phyloP scores from a whole-genome alignment of 179 eudicot genomes.

The Spergularia azorica region DNA sequence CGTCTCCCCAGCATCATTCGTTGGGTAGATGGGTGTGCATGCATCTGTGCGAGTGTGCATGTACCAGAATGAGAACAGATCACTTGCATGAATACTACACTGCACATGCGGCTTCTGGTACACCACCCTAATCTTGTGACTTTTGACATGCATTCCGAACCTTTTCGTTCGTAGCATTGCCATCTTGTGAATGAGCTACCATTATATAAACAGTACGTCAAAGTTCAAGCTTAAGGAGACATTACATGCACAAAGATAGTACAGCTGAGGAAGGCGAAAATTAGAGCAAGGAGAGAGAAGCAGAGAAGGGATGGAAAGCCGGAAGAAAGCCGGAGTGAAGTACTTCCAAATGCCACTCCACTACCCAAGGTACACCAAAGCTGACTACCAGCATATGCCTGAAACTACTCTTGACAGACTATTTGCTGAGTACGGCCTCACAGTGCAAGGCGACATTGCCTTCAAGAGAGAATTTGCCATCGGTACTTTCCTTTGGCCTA shows the following conservation, averaged over 20 bases:
- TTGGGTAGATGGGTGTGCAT: not conserved
- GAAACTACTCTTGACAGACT: conserved; percentile 58
- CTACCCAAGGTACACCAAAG: conserved; percentile 68
- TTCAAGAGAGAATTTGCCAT: conserved; percentile 76
- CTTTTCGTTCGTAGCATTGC: conserved; percentile 1
- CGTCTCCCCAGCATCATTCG: not conserved
- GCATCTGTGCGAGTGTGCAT: conserved; percentile 5
- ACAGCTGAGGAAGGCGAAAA: not conserved
- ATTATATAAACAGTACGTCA: not conserved
- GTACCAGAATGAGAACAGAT: conserved; percentile 8
- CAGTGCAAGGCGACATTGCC: conserved; percentile 48
- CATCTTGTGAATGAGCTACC: not conserved
- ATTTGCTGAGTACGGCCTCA: conserved; percentile 65
- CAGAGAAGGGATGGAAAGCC: conserved; percentile 23
- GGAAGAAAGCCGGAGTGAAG: conserved; percentile 7
- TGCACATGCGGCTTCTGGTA: conserved; percentile 24
- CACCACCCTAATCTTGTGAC: conserved; percentile 31
- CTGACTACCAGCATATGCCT: conserved; percentile 62
- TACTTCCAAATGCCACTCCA: conserved; percentile 77
- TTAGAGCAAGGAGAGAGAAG: not conserved
- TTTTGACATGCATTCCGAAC: conserved; percentile 28
- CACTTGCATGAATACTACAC: conserved; percentile 24
- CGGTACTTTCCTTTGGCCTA: conserved; percentile 83
- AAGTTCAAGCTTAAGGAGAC: not conserved
- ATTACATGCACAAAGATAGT: not conserved